Base-by-base conservation (phyloP, 2,329 filamentous ascomycete species). In the Zymoseptoria pseudotritici region DNA sequence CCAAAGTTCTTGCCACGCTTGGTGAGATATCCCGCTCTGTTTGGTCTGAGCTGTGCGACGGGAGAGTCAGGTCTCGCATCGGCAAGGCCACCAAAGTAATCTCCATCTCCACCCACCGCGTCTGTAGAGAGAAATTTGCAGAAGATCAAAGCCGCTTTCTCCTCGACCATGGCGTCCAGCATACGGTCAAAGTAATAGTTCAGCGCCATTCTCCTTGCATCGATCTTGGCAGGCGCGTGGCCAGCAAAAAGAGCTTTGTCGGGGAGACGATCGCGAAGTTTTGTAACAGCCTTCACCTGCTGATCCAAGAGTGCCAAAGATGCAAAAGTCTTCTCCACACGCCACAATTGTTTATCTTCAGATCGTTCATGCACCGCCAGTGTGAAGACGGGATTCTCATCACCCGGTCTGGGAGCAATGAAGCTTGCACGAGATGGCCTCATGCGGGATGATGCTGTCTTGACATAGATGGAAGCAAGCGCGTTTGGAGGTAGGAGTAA, bases 1-100 rank as follows among this genome's bases (percentile, higher is more conserved):
- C 94, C 94, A 76, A 99, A 99, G 70, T 97, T 97, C 80, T 99
- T 99, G 54, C 94, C 94, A 67, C 90, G 85, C 78, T 99, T 99
- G 1, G 94, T 97, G 55, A 99, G 78, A 74, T 97, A 99, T 8
- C 94, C 94, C 71, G 87, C 92, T 70, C 90, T 91, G 61, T 86
- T 81, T 8, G 88, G 85, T 54, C 86, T 84, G 3, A 86, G 85
- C 67, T 87, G 84, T 5, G 84, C 80, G 0, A 85, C 83, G 54
- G 60, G 70, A 63, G 59, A 74, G 72, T 66, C 67, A 10, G 70
- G 66, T 46, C 69, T 52, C 81, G 59, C 63, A 58, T 53, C 74
- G 69, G 50, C 68, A 61, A 64, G 67, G 4, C 57, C 46, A 26
- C 57, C 58, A 52, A 77, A 78, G 56, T 79, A 71, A 53, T 83